Percentiles rank a stretch among this genome's conserved stretches.
Evolutionary conservation across 2,329 filamentous ascomycete genomes (phyloP).

Genomic region (Cladorrhinum sp.): DNA sequence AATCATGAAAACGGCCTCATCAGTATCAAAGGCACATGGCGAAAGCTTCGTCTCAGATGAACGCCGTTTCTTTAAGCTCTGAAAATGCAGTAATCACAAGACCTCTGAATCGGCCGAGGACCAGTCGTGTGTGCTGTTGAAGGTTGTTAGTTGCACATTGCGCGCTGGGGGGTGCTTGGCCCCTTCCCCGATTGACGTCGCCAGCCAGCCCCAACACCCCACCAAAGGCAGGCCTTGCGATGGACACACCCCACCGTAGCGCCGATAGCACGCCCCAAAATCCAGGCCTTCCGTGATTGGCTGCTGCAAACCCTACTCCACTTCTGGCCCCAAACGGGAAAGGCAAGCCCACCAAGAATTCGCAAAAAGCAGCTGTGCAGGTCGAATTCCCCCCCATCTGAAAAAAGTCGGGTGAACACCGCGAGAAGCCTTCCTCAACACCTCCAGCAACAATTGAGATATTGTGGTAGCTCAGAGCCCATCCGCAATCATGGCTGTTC

Average conservation of each 20-base stretch:
- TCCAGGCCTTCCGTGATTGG: constrained; percentile 17
- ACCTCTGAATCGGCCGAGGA: constrained; percentile 6
- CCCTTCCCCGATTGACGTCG: constrained; percentile 22
- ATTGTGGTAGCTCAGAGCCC: constrained; percentile 32
- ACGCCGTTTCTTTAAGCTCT: background rate
- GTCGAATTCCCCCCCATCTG: constrained; percentile 28
- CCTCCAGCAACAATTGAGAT: constrained; percentile 38
- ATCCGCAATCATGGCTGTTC: constrained; percentile 56
- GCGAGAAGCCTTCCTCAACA: constrained; percentile 29
- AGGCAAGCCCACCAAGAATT: constrained; percentile 30
- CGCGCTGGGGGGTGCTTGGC: constrained; percentile 5
- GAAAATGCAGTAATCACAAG: constrained; percentile 17
- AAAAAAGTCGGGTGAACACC: constrained; percentile 29
- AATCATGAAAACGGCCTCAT: constrained; percentile 10
- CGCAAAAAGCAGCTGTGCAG: constrained; percentile 28
- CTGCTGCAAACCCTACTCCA: constrained; percentile 28
- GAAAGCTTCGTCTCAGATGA: background rate
- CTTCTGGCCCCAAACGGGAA: constrained; percentile 19
- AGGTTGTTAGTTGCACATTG: constrained; percentile 1
- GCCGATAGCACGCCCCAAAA: constrained; percentile 3
- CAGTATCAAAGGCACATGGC: constrained; percentile 13
- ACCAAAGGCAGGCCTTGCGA: constrained; percentile 4
- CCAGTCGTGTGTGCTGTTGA: background rate
- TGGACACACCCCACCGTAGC: constrained; percentile 3
- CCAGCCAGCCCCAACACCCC: constrained; percentile 17